Evolutionary conservation across 768 basidiomycete species (phyloP).

Genomic region (Clitopilus passeckerianus): DNA sequence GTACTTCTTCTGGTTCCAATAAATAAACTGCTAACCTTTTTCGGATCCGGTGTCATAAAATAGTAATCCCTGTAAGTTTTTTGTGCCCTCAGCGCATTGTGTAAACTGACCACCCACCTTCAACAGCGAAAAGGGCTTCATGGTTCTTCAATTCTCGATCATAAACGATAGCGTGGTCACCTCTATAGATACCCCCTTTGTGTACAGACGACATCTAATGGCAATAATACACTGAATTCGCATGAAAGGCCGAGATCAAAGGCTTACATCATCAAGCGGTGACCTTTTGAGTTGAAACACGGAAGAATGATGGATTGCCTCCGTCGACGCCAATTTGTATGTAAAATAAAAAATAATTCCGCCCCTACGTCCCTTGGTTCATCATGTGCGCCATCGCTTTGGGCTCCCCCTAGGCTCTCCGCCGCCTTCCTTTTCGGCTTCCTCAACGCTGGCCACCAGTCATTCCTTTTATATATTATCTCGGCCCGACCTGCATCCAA

Average conservation of each 20-base stretch:
- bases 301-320: constrained; percentile 1
- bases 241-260: not conserved
- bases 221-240: not conserved
- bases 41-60: constrained; percentile 9
- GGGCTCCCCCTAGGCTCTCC: not conserved
- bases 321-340: not conserved
- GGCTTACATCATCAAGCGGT: constrained; percentile 14
- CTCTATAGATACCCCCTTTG: constrained; percentile 7
- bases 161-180: constrained; percentile 12
- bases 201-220: constrained; percentile 9
- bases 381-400: not conserved
- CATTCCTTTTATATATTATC: constrained; percentile 4
- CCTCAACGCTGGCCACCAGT: constrained; percentile 2
- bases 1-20: constrained; percentile 20
- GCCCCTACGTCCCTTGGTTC: not conserved
- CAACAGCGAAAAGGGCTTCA: constrained; percentile 81
- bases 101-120: constrained; percentile 7
- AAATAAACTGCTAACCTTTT: constrained; percentile 4
- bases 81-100: constrained; percentile 11
- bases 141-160: constrained; percentile 90
- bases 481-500: constrained; percentile 3
- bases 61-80: constrained; percentile 34
- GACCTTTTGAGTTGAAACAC: not conserved
- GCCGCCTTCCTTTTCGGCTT: constrained; percentile 1
- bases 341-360: not conserved